These are phyloP conservation scores for Pythium graminicola DNA, from an alignment of 352 stramenopile species.

Conservation along the genomic window DNA sequence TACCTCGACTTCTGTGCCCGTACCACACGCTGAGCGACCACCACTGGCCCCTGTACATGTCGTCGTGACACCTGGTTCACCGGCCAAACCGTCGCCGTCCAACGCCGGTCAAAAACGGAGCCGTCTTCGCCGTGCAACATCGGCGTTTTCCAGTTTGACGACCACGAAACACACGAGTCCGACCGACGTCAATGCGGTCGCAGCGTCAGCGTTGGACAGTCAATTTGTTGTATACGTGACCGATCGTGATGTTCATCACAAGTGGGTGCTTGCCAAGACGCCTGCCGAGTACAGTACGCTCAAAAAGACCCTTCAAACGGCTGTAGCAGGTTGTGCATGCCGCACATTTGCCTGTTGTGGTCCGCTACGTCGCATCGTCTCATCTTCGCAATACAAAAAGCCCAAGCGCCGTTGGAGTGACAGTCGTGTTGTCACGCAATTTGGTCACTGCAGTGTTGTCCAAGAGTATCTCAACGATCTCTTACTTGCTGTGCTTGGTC, in stretches of 20 bases:
- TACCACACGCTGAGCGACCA: slow-evolving; percentile 12
- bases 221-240: slow-evolving; percentile 72
- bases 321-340: slow-evolving; percentile 36
- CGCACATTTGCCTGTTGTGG: slow-evolving; percentile 45
- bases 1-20: not conserved
- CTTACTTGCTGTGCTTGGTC: slow-evolving; percentile 29
- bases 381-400: slow-evolving; percentile 35
- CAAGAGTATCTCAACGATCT: slow-evolving; percentile 66
- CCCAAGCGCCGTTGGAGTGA: slow-evolving; percentile 31
- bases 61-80: slow-evolving; percentile 61
- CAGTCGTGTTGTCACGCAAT: slow-evolving; percentile 31
- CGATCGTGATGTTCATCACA: slow-evolving; percentile 54
- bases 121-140: slow-evolving; percentile 23
- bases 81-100: slow-evolving; percentile 28
- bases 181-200: slow-evolving; percentile 7
- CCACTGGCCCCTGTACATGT: slow-evolving; percentile 35
- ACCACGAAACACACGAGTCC: slow-evolving; percentile 10
- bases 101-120: slow-evolving; percentile 21
- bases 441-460: slow-evolving; percentile 38
- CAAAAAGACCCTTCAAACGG: slow-evolving; percentile 30
- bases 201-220: slow-evolving; percentile 2
- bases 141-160: slow-evolving; percentile 21
- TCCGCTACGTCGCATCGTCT: slow-evolving; percentile 44
- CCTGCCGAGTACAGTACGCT: slow-evolving; percentile 40
- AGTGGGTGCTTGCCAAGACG: slow-evolving; percentile 64